Percentiles rank a stretch among this genome's conserved stretches.
phyloP scores from a whole-genome alignment of 2,329 filamentous ascomycete genomes.

The Purpureocillium takamizusanense region DNA sequence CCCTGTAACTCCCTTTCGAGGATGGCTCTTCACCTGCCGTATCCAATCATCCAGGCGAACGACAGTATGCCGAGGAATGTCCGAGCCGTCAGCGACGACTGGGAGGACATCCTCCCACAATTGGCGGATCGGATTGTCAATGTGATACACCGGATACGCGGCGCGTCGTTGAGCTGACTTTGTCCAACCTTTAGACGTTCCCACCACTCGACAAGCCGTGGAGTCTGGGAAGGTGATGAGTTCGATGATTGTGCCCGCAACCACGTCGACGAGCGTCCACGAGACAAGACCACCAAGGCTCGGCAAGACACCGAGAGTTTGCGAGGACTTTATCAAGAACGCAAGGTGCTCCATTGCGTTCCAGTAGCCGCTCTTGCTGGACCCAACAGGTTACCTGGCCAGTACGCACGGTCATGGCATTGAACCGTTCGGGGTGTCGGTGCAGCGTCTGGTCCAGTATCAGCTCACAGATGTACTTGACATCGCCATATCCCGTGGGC shows the following conservation, averaged over 20 bases:
- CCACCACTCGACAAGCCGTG: no score
- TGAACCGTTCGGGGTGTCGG: conserved; percentile 29
- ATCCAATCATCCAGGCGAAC: conserved; percentile 5
- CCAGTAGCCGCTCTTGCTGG: conserved; percentile 40
- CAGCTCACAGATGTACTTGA: conserved; percentile 39
- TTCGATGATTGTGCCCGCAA: conserved; percentile 7
- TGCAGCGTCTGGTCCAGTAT: conserved; percentile 40
- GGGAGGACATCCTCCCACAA: conserved; percentile 7
- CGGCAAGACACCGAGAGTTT: conserved; percentile 32
- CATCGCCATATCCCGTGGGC: conserved; percentile 39
- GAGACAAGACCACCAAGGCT: conserved; percentile 26
- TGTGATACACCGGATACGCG: conserved; percentile 10
- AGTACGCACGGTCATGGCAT: conserved; percentile 31
- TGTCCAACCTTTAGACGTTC: no score
- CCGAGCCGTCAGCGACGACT: conserved; percentile 1
- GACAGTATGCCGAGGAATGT: neutral
- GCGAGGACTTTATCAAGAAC: conserved; percentile 39
- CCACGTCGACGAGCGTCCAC: conserved; percentile 36
- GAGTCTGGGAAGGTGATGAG: conserved; percentile 1
- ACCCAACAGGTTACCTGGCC: conserved; percentile 48
- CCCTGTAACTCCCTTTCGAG: neutral
- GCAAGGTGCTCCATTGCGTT: conserved; percentile 41
- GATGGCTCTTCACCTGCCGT: neutral
- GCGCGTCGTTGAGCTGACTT: no score
- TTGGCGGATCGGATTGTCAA: conserved; percentile 13